Evolutionary conservation across 1,139 yeast species (phyloP).

Genomic region (Kodamaea sp.): DNA sequence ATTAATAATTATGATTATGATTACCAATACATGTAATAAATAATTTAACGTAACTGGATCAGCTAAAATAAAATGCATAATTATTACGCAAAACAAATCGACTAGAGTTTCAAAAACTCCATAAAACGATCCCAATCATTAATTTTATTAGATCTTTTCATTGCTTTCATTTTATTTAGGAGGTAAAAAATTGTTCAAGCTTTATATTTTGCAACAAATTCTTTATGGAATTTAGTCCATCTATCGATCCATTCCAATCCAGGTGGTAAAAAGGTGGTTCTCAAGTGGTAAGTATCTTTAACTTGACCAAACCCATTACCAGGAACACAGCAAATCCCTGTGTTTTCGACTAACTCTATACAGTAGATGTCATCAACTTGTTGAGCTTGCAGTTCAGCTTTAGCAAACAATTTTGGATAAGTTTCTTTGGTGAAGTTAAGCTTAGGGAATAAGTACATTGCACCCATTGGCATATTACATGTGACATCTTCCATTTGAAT

Average conservation of each 20-base stretch:
- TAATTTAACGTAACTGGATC: too few species aligned
- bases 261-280: constrained; percentile 96
- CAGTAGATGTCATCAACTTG: constrained; percentile 87
- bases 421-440: constrained; percentile 52
- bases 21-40: too few species aligned
- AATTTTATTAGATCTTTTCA: too few species aligned
- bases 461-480: constrained; percentile 91
- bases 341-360: constrained; percentile 68
- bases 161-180: too few species aligned
- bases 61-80: too few species aligned
- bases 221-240: constrained; percentile 73
- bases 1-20: too few species aligned
- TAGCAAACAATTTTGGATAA: constrained; percentile 51
- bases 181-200: neutral
- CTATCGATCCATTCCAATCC: constrained; percentile 81
- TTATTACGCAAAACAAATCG: too few species aligned
- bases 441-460: constrained; percentile 93
- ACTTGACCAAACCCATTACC: constrained; percentile 96
- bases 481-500: constrained; percentile 69
- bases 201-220: constrained; percentile 58
- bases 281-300: constrained; percentile 80
- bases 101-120: too few species aligned
- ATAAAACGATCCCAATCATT: too few species aligned
- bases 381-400: constrained; percentile 53
- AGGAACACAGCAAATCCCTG: constrained; percentile 98